Evolutionary conservation across 2,329 filamentous ascomycete genomes (phyloP).

Genomic region (Aspergillus fijiensis): DNA sequence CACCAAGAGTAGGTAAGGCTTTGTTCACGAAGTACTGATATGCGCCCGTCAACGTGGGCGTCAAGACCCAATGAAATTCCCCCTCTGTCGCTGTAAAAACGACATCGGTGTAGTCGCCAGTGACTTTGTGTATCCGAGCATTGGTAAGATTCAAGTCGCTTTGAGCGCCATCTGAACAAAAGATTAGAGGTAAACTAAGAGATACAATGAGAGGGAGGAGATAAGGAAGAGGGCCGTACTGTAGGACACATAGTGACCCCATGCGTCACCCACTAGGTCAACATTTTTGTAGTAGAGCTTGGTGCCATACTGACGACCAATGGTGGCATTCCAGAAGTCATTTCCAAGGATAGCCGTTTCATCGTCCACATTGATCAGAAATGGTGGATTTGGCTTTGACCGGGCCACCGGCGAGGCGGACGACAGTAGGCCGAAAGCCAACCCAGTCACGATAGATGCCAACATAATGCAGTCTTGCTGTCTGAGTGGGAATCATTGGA

Average conservation of each 20-base stretch:
- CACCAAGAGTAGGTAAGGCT: conserved; percentile 49
- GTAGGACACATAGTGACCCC: conserved; percentile 49
- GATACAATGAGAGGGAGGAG: background rate
- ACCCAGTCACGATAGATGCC: too few species aligned
- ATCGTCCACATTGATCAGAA: conserved; percentile 17
- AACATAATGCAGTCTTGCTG: too few species aligned
- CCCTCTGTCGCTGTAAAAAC: conserved; percentile 49
- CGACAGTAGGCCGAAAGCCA: too few species aligned
- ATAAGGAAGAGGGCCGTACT: conserved; percentile 29
- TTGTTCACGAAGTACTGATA: conserved; percentile 58
- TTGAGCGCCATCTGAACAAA: conserved; percentile 45
- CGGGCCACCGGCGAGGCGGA: too few species aligned
- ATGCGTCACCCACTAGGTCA: conserved; percentile 44
- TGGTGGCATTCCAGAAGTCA: conserved; percentile 45
- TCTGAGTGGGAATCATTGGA: too few species aligned
- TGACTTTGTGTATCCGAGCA: conserved; percentile 44
- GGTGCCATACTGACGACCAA: conserved; percentile 38
- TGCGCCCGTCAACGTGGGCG: conserved; percentile 51
- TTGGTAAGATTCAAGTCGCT: conserved; percentile 51
- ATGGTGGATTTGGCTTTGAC: conserved; percentile 2
- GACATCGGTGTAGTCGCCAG: conserved; percentile 49
- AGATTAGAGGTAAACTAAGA: background rate
- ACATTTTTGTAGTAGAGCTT: conserved; percentile 44
- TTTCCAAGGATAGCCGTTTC: conserved; percentile 34
- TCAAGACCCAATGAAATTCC: conserved; percentile 56